Percentiles rank a stretch among this genome's conserved stretches.
Evolutionary conservation across 345 rosid genomes (phyloP).

Genomic region (Barbarea vulgaris): DNA sequence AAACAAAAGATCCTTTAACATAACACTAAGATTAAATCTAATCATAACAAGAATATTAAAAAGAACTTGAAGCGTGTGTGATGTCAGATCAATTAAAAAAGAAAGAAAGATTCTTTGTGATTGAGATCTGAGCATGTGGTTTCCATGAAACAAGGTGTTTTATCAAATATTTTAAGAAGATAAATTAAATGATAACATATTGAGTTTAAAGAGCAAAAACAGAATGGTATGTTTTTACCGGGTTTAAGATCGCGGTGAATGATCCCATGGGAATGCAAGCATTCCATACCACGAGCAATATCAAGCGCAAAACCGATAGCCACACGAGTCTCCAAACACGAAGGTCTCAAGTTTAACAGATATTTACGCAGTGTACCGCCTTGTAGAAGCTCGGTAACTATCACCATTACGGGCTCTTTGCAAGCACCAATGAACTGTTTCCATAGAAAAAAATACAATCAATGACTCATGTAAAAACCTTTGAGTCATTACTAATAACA

Average conservation of each 20-base stretch:
- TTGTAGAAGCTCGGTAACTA: conserved; percentile 82
- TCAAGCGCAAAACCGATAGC: conserved; percentile 91
- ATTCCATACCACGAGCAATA: conserved; percentile 94
- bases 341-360: conserved; percentile 77
- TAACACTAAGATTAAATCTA: background rate
- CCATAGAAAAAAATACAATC: background rate
- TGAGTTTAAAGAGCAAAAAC: background rate
- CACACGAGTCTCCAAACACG: conserved; percentile 68
- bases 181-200: conserved; percentile 13
- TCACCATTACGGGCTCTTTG: conserved; percentile 95
- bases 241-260: conserved; percentile 98
- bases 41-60: conserved; percentile 20
- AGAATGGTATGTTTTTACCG: conserved; percentile 48
- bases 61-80: conserved; percentile 31
- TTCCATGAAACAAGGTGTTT: conserved; percentile 24
- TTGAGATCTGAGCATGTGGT: conserved; percentile 44
- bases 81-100: conserved; percentile 25
- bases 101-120: conserved; percentile 38
- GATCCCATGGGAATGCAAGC: conserved; percentile 93
- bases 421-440: conserved; percentile 94
- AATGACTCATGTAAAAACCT: background rate
- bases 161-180: conserved; percentile 32
- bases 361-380: conserved; percentile 90
- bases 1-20: background rate
- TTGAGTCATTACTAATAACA: background rate